Evolutionary conservation across 2,329 filamentous ascomycete genomes (phyloP), one percentile per base, ranked within the genome.

Genomic region (Nothophoma quercina): DNA sequence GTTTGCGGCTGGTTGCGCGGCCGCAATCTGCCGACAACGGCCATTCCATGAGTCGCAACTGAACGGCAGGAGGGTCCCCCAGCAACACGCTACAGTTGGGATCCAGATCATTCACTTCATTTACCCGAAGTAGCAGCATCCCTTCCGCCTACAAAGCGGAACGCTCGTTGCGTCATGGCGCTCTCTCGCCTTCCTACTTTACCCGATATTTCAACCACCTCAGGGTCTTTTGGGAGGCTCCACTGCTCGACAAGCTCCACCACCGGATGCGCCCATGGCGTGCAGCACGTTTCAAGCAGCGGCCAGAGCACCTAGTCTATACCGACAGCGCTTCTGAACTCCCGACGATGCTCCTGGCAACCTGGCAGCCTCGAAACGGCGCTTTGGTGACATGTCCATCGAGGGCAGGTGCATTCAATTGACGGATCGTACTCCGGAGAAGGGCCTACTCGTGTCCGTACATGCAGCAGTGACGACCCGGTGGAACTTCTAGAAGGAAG

Each of bases 241-340:
- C 64, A 65, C 62, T 51, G 32, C 41, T 41, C 51, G 50, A 52
- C 38, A 54, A n/a, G 49, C 51, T 55, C 64, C 61, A 63, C 56
- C 51, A 45, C 28, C 40, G 52, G 44, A 40, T 55, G 34, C 34
- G 32, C 46, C 35, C 56, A 55, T 49, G 42, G 52, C 47, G 50
- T 47, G 45, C 30, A 50, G 48, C 62, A 63, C 62, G 62, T 66
- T 39, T 58, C 56, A 45, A 38, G 46, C 19, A 25, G 44, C 35
- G 51, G 47, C 51, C 44, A 51, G 46, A 51, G 47, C 53, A 54
- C 45, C 45, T 51, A 55, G 56, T 54, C 52, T 54, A 34, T 42
- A 43, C 53, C 50, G 50, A 64, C 60, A 57, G 47, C 58, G 53
- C 59, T 47, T 58, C 39, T 48, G 43, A 4, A 46, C 19, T 25